phyloP scores from a whole-genome alignment of 1,139 yeast genomes.

The Pichia sp. region DNA sequence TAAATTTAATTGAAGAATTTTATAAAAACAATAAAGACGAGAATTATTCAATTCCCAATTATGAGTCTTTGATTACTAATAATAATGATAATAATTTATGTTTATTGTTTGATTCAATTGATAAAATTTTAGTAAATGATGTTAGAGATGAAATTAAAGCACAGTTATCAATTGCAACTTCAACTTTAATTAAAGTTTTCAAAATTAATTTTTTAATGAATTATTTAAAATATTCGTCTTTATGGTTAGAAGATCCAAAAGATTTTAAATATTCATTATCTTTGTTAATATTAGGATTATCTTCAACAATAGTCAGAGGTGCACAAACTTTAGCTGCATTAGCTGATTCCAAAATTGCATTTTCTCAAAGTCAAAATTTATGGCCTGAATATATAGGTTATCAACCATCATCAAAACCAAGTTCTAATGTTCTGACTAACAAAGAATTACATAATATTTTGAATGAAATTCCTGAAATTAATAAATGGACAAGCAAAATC shows the following conservation, averaged over 20 bases:
- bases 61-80: constrained; percentile 27
- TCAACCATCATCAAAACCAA: constrained; percentile 6
- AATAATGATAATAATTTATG: constrained; percentile 25
- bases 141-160: constrained; percentile 15
- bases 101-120: constrained; percentile 25
- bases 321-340: constrained; percentile 6
- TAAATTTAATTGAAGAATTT: constrained; percentile 19
- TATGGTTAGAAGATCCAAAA: constrained; percentile 19
- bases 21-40: constrained; percentile 14
- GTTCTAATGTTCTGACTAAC: constrained; percentile 1
- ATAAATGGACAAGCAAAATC: constrained; percentile 11
- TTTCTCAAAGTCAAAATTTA: constrained; percentile 5
- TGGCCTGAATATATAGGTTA: constrained; percentile 15
- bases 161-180: constrained; percentile 14
- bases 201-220: constrained; percentile 25
- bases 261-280: constrained; percentile 19
- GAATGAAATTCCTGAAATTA: not conserved
- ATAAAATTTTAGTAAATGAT: constrained; percentile 13
- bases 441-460: constrained; percentile 4
- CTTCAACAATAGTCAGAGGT: constrained; percentile 3
- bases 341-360: constrained; percentile 12
- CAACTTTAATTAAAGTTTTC: constrained; percentile 13
- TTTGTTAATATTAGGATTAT: constrained; percentile 16
- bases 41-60: constrained; percentile 24
- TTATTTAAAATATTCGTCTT: constrained; percentile 18